A percentile compares a stretch with the other conserved stretches of the same genome.
phyloP scores from a whole-genome alignment of 176 grass and related monocot species.

The Poa annua region DNA sequence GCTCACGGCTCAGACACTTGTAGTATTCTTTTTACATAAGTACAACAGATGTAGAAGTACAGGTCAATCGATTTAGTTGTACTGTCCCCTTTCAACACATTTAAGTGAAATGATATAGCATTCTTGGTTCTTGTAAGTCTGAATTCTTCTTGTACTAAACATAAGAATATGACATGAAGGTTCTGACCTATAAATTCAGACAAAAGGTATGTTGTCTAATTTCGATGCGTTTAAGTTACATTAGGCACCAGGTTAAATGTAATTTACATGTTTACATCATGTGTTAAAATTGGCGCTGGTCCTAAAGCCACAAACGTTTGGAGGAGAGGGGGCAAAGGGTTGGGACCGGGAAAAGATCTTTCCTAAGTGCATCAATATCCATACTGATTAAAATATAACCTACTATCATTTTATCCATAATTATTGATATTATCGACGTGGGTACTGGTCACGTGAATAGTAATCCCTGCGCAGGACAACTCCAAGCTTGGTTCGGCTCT shows the following conservation, averaged over 20 bases:
- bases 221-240: slow-evolving; percentile 10
- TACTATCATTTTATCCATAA: background rate
- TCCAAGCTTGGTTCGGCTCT: background rate
- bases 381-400: background rate
- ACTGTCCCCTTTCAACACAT: background rate
- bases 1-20: slow-evolving; percentile 17
- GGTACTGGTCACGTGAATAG: background rate
- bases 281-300: background rate
- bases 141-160: background rate
- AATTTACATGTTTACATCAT: background rate
- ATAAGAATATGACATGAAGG: slow-evolving; percentile 21
- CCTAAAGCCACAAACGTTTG: background rate
- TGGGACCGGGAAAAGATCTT: background rate
- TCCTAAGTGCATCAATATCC: background rate
- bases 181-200: background rate
- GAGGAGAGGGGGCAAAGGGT: background rate
- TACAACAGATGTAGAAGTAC: slow-evolving; percentile 1
- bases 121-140: background rate
- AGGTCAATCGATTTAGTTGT: background rate
- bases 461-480: background rate
- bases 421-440: background rate
- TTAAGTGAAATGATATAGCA: slow-evolving; percentile 22
- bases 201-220: background rate
- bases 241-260: background rate
- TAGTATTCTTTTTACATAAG: slow-evolving; percentile 12